Evolutionary conservation across 805 yeast species (phyloP).

Genomic region (Suhomyces vadensis): DNA sequence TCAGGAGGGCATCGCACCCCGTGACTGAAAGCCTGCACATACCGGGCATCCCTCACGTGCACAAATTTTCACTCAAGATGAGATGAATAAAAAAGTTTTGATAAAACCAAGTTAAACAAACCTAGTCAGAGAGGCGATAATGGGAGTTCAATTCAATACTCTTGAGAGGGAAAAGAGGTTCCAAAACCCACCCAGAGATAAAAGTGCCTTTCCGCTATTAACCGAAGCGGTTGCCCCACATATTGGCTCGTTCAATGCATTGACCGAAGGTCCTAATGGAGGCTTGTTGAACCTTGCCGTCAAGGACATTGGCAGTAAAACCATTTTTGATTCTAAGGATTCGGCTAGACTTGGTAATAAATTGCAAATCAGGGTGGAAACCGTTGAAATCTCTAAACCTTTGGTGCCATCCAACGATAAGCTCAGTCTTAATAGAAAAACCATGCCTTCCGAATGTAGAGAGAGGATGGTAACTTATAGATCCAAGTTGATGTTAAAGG

Average conservation of each 20-base stretch:
- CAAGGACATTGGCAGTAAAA: constrained; percentile 82
- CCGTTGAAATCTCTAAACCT: constrained; percentile 86
- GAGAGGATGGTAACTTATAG: constrained; percentile 85
- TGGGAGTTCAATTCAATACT: constrained; percentile 70
- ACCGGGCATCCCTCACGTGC: constrained; percentile 9
- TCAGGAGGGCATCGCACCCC: too few species aligned
- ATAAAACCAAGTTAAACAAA: neutral
- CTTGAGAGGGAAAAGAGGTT: constrained; percentile 85
- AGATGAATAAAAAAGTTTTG: constrained; percentile 5
- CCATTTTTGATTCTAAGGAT: constrained; percentile 80
- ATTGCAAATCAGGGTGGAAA: constrained; percentile 78
- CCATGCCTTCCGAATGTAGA: constrained; percentile 80
- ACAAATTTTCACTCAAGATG: neutral
- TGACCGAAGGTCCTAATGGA: constrained; percentile 84
- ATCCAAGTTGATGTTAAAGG: constrained; percentile 73
- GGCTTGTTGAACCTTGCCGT: constrained; percentile 85
- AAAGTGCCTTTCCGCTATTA: constrained; percentile 77
- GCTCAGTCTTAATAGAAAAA: constrained; percentile 71
- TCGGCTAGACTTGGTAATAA: constrained; percentile 79
- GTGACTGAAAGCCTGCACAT: constrained; percentile 3
- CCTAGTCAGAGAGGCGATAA: constrained; percentile 11
- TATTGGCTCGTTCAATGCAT: constrained; percentile 92
- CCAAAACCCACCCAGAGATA: constrained; percentile 85
- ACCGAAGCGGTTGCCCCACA: constrained; percentile 93
- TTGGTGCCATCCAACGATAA: constrained; percentile 69